A percentile compares a stretch with the other conserved stretches of the same genome.
phyloP scores from a whole-genome alignment of 768 basidiomycete genomes.

The Suillus bovinus region DNA sequence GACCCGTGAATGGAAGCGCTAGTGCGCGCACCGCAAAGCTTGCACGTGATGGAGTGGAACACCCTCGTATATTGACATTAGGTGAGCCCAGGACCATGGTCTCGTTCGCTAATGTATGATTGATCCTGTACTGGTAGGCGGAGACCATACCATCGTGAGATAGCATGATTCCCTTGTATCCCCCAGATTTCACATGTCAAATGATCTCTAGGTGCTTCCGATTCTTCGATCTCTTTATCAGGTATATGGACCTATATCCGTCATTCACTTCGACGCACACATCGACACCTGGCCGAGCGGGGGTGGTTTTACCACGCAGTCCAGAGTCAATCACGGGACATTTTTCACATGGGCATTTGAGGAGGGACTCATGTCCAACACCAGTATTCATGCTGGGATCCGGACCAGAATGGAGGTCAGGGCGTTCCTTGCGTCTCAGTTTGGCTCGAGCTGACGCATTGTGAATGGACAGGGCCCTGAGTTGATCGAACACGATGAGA shows the following conservation, averaged over 20 bases:
- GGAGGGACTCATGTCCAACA: constrained; percentile 68
- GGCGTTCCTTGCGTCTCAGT: neutral
- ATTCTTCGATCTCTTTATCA: constrained; percentile 73
- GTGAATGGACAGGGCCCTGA: constrained; percentile 10
- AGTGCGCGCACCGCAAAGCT: constrained; percentile 21
- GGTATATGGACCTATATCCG: constrained; percentile 72
- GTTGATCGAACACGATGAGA: constrained; percentile 56
- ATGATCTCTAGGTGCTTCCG: constrained; percentile 41
- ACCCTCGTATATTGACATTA: constrained; percentile 69
- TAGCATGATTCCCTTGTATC: neutral
- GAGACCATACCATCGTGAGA: constrained; percentile 75
- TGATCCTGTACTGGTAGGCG: constrained; percentile 49
- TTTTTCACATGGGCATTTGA: constrained; percentile 77
- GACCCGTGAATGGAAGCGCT: constrained; percentile 36
- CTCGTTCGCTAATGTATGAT: neutral
- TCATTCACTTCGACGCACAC: constrained; percentile 76
- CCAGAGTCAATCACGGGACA: constrained; percentile 72
- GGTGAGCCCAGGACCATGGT: constrained; percentile 4
- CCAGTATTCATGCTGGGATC: constrained; percentile 77
- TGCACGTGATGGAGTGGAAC: constrained; percentile 52
- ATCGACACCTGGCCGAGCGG: constrained; percentile 47
- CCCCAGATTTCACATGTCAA: neutral
- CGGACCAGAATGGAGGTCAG: constrained; percentile 61
- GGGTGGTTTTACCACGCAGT: constrained; percentile 46
- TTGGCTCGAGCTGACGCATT: neutral